These are phyloP conservation scores for Linum lewisii DNA, from an alignment of 345 rosid genomes.

Conservation along the genomic window DNA sequence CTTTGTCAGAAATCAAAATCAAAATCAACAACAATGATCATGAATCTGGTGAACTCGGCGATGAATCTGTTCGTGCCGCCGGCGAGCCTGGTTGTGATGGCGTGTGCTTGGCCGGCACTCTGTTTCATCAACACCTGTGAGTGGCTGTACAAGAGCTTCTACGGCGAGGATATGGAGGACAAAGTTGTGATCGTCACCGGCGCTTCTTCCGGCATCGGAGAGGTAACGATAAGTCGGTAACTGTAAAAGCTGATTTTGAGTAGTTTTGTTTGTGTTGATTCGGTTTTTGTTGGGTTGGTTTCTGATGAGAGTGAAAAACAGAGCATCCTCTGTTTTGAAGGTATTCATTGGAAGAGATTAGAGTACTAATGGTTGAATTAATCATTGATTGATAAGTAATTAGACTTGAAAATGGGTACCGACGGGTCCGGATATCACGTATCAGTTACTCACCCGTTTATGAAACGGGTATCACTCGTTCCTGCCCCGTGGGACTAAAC, in stretches of 20 bases:
- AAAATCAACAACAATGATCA: constrained; percentile 2
- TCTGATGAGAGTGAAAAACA: too few species aligned
- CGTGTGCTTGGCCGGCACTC: constrained; percentile 87
- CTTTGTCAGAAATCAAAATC: not conserved
- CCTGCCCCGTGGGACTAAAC: too few species aligned
- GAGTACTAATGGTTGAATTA: not conserved
- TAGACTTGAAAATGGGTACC: too few species aligned
- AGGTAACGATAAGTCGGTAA: too few species aligned
- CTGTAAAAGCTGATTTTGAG: too few species aligned
- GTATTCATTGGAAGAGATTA: not conserved
- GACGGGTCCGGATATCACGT: too few species aligned
- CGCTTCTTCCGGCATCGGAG: constrained; percentile 87
- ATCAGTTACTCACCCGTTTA: too few species aligned
- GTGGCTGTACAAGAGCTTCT: constrained; percentile 43
- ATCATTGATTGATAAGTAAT: too few species aligned
- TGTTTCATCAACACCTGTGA: constrained; percentile 51
- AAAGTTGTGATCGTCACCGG: constrained; percentile 87
- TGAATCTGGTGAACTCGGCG: constrained; percentile 55
- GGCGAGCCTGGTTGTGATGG: constrained; percentile 62
- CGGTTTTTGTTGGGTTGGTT: not conserved
- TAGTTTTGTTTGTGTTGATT: not conserved
- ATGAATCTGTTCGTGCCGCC: constrained; percentile 73
- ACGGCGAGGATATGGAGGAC: constrained; percentile 47
- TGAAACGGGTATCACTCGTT: too few species aligned
- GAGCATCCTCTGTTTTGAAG: not conserved